Percentiles rank a stretch among this genome's conserved stretches.
Conservation (phyloP, 768 basidiomycete genomes). For the Naganishia kalamii region DNA sequence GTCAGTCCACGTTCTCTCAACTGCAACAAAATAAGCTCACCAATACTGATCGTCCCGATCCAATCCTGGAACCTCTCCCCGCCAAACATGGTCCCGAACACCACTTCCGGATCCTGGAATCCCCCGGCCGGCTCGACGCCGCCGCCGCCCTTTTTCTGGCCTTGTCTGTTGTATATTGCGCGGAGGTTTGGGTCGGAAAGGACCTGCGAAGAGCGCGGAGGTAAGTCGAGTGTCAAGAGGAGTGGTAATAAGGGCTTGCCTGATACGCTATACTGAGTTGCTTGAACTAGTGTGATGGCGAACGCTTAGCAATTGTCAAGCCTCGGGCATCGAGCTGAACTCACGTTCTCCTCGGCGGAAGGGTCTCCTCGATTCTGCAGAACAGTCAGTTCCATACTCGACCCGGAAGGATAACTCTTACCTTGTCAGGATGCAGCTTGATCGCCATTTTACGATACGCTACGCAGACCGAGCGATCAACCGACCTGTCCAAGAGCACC, state of each 20-base stretch:
- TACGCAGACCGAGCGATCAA: no score
- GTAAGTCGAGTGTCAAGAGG: background rate
- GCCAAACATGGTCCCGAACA: constrained; percentile 46
- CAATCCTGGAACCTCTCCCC: constrained; percentile 29
- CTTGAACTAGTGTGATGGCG: constrained; percentile 36
- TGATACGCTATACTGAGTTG: constrained; percentile 46
- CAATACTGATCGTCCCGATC: constrained; percentile 43
- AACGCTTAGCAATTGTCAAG: background rate
- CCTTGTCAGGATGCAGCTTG: constrained; percentile 45
- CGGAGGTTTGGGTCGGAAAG: constrained; percentile 44
- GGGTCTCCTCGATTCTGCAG: constrained; percentile 43
- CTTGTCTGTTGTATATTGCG: constrained; percentile 45
- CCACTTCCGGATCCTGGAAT: constrained; percentile 46
- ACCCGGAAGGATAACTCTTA: background rate
- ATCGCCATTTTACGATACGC: constrained; percentile 45
- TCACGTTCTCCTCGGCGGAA: constrained; percentile 45
- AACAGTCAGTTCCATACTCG: background rate
- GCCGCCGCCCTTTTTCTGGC: constrained; percentile 45
- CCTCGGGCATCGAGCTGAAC: background rate
- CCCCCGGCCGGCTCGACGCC: constrained; percentile 43
- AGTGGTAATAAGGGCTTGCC: background rate
- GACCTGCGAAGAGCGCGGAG: constrained; percentile 21
- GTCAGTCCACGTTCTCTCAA: background rate
- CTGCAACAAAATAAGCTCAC: constrained; percentile 26
- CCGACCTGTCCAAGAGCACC: no score